Conservation (phyloP, 2,329 filamentous ascomycete genomes). For the Hansfordia pulvinata region DNA sequence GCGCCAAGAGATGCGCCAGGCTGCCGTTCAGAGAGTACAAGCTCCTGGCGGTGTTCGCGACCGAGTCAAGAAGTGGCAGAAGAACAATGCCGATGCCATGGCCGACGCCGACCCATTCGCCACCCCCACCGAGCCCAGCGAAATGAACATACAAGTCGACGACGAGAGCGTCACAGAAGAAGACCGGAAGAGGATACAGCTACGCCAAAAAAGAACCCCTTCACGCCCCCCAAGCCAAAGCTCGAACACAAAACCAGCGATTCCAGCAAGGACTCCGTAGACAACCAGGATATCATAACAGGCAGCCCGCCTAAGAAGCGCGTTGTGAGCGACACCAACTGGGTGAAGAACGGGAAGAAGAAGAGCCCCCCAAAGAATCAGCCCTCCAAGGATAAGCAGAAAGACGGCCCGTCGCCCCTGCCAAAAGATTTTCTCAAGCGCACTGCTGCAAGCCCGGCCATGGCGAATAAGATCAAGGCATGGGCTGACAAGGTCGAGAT, state of each 20-base stretch:
- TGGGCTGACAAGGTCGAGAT: conserved; percentile 45
- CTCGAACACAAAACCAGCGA: conserved; percentile 14
- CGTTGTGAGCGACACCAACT: conserved; percentile 87
- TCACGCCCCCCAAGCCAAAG: conserved; percentile 16
- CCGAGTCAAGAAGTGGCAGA: conserved; percentile 77
- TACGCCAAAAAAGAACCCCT: conserved; percentile 29
- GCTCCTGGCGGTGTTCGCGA: conserved; percentile 58
- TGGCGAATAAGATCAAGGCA: conserved; percentile 45
- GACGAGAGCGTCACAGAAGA: conserved; percentile 48
- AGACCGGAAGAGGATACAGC: conserved; percentile 43
- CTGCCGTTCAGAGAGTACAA: conserved; percentile 42
- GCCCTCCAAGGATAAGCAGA: conserved; percentile 20
- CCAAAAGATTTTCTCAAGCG: conserved; percentile 44
- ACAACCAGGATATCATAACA: conserved; percentile 24
- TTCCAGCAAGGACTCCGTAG: conserved; percentile 16
- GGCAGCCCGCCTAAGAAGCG: conserved; percentile 69
- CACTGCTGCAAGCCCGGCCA: conserved; percentile 37
- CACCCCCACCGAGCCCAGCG: conserved; percentile 42
- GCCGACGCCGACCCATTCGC: conserved; percentile 34
- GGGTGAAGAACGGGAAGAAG: conserved; percentile 51
- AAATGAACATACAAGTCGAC: conserved; percentile 46
- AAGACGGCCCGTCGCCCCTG: conserved; percentile 25
- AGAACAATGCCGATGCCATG: conserved; percentile 56
- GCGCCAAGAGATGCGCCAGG: conserved; percentile 48
- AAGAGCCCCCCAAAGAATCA: conserved; percentile 29